These are phyloP conservation scores for Diaporthe citri DNA, from an alignment of 2,329 filamentous ascomycete species.

Conservation along the genomic window DNA sequence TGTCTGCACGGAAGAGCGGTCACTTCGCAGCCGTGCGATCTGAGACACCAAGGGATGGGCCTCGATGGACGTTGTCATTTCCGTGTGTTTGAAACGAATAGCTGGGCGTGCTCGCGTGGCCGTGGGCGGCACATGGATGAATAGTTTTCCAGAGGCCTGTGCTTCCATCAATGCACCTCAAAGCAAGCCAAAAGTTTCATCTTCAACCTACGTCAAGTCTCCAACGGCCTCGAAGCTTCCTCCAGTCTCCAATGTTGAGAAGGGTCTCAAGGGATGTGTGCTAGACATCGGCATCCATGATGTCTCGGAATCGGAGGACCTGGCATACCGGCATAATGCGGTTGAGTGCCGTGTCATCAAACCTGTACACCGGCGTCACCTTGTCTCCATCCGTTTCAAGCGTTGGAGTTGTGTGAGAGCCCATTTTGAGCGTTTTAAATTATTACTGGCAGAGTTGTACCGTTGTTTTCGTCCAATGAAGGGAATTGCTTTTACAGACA, in stretches of 20 bases:
- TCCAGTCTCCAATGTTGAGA: neutral
- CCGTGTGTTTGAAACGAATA: neutral
- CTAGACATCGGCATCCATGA: neutral
- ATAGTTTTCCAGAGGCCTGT: neutral
- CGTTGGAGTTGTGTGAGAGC: neutral
- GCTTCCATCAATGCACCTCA: neutral
- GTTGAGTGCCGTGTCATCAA: constrained; percentile 7
- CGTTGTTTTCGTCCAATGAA: neutral
- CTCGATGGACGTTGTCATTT: neutral
- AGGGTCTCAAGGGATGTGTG: neutral
- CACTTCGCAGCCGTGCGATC: neutral
- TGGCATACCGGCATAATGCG: constrained; percentile 12
- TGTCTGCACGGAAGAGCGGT: neutral
- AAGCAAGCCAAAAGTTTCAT: neutral
- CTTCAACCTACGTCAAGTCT: neutral
- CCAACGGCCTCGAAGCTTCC: neutral
- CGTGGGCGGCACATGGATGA: neutral
- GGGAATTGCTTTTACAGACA: neutral
- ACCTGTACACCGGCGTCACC: constrained; percentile 1
- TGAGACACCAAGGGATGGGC: constrained; percentile 2
- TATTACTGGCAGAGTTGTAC: too few species aligned
- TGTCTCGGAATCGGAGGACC: constrained; percentile 9
- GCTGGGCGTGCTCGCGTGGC: neutral
- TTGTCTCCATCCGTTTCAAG: neutral
- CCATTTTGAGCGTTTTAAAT: neutral